Conservation (phyloP, 768 basidiomycete species). For the Russula brevipes region DNA sequence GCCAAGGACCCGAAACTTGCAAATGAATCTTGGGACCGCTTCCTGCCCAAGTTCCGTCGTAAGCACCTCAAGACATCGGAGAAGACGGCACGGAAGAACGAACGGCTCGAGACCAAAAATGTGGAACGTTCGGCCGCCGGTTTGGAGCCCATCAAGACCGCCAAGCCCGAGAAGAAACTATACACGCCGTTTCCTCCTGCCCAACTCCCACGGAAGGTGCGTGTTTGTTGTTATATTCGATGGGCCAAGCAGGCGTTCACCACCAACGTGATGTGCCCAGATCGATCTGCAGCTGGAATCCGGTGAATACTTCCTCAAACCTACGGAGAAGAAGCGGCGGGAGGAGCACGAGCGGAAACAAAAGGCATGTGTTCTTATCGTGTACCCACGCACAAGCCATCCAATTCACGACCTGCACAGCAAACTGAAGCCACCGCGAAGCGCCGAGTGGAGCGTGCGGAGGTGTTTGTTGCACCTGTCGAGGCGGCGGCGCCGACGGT, state of each 20-base stretch:
- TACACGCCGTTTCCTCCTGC: constrained; percentile 99
- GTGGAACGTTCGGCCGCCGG: constrained; percentile 66
- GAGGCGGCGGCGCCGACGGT: constrained; percentile 70
- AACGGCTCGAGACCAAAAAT: constrained; percentile 52
- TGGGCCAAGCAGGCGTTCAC: neutral
- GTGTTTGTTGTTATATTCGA: constrained; percentile 16
- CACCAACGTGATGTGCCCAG: constrained; percentile 34
- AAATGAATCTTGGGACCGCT: constrained; percentile 93
- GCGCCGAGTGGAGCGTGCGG: constrained; percentile 74
- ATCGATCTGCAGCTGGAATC: constrained; percentile 92
- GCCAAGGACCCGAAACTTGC: constrained; percentile 97
- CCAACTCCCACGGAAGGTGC: constrained; percentile 86
- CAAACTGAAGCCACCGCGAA: constrained; percentile 73
- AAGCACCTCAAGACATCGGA: constrained; percentile 89
- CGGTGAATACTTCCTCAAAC: constrained; percentile 97
- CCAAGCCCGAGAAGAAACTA: constrained; percentile 71
- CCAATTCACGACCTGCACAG: constrained; percentile 35
- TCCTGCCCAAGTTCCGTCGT: constrained; percentile 93
- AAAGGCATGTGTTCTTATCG: constrained; percentile 46
- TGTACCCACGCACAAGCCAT: neutral
- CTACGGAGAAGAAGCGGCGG: constrained; percentile 74
- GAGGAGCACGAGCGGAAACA: constrained; percentile 69
- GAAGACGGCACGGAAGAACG: constrained; percentile 89
- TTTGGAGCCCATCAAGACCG: constrained; percentile 38
- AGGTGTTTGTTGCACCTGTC: constrained; percentile 83